Evolutionary conservation across 805 yeast species (phyloP).

Genomic region (Brettanomyces bruxellensis): DNA sequence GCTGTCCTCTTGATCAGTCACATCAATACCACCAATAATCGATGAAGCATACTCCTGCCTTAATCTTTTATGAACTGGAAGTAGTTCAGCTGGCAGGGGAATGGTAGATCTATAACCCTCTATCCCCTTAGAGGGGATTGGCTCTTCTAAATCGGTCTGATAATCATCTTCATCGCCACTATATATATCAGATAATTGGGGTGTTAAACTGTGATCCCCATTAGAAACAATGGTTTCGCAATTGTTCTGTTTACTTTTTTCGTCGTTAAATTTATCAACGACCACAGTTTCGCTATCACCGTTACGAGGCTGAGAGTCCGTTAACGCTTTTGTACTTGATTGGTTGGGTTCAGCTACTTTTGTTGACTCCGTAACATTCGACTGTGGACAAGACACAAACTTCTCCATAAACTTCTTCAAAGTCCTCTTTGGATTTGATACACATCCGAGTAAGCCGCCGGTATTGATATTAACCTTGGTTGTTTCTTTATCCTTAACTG

Average conservation of each 20-base stretch:
- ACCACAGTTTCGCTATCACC: neutral
- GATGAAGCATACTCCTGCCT: slow-evolving; percentile 9
- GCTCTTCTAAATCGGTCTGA: slow-evolving; percentile 1
- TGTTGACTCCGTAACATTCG: too few species aligned
- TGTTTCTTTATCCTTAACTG: too few species aligned
- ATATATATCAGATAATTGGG: neutral
- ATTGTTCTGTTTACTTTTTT: neutral
- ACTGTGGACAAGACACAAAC: neutral
- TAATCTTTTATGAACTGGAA: neutral
- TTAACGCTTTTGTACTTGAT: too few species aligned
- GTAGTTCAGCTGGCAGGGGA: neutral
- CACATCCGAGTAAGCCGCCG: too few species aligned
- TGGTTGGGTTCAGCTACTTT: too few species aligned
- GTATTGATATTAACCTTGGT: too few species aligned
- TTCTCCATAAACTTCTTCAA: neutral
- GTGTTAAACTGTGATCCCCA: neutral
- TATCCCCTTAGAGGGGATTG: neutral
- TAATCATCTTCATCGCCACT: slow-evolving; percentile 2
- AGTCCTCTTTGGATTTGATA: too few species aligned
- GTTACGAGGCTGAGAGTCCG: neutral
- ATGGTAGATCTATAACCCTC: neutral
- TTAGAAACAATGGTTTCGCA: neutral
- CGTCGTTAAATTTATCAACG: neutral
- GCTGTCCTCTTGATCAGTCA: slow-evolving; percentile 21
- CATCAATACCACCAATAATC: slow-evolving; percentile 11